Conservation (phyloP, 371 early-diverging fungal genomes). For the Actinomortierella ambigua region DNA sequence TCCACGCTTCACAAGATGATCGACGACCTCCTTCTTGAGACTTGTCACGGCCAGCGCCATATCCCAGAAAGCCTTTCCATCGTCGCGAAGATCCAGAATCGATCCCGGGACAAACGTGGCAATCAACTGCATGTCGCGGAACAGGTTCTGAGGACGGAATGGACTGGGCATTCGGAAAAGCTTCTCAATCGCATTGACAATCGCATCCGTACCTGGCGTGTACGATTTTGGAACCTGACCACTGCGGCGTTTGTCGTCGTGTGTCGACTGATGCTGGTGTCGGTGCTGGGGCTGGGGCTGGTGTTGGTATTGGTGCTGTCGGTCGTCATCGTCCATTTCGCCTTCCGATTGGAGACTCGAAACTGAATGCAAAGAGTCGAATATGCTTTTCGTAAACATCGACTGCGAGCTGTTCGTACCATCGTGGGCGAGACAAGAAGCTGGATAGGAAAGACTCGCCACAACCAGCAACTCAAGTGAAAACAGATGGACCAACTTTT, state of each 20-base stretch:
- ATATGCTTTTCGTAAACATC: background rate
- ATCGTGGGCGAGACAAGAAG: conserved; percentile 16
- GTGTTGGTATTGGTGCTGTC: background rate
- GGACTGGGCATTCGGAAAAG: conserved; percentile 34
- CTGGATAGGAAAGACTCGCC: conserved; percentile 43
- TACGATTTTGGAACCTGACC: conserved; percentile 14
- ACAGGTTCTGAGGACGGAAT: conserved; percentile 40
- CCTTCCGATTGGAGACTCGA: background rate
- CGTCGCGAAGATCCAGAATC: conserved; percentile 48
- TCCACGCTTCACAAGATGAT: conserved; percentile 44
- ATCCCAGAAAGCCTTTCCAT: conserved; percentile 53
- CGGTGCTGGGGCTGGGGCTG: background rate
- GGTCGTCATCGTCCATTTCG: background rate
- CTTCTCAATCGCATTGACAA: conserved; percentile 49
- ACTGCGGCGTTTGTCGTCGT: background rate
- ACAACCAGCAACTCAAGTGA: conserved; percentile 48
- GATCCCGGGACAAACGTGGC: conserved; percentile 47
- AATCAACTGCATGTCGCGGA: conserved; percentile 50
- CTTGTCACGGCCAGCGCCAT: conserved; percentile 46
- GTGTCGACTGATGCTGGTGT: conserved; percentile 6
- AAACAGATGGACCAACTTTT: conserved; percentile 47
- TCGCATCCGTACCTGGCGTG: conserved; percentile 51
- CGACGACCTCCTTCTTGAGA: conserved; percentile 48
- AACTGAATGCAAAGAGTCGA: too few relatives aligned
- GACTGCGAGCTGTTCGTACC: background rate